These are phyloP conservation scores for Phytophthora foliorum DNA, from an alignment of 352 stramenopile species.

Conservation along the genomic window DNA sequence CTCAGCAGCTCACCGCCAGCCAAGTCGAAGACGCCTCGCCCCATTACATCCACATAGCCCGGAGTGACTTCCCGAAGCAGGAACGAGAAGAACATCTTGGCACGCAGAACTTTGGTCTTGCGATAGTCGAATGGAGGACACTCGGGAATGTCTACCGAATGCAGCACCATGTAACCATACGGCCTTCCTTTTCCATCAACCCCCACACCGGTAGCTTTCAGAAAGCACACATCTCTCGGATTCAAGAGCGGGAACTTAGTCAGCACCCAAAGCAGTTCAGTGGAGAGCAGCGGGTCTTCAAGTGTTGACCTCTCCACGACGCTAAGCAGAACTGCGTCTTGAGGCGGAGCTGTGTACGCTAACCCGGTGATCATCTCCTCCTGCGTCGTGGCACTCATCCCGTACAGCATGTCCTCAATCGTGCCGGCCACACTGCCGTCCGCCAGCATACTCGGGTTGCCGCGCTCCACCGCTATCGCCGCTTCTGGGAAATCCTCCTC, in stretches of 20 bases:
- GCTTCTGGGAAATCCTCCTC: constrained; percentile 38
- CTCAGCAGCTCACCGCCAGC: constrained; percentile 38
- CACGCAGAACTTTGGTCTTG: constrained; percentile 40
- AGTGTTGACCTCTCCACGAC: constrained; percentile 40
- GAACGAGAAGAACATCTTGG: constrained; percentile 44
- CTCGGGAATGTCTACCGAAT: constrained; percentile 48
- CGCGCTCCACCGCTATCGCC: constrained; percentile 25
- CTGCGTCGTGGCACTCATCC: constrained; percentile 35
- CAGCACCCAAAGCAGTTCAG: constrained; percentile 54
- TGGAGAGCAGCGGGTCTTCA: constrained; percentile 48
- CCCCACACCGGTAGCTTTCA: constrained; percentile 52
- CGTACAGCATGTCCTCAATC: constrained; percentile 61
- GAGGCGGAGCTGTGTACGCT: constrained; percentile 26
- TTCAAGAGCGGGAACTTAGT: constrained; percentile 44
- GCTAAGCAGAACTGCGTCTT: constrained; percentile 45
- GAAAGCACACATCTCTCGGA: constrained; percentile 48
- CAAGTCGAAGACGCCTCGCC: constrained; percentile 52
- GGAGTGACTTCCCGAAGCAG: constrained; percentile 47
- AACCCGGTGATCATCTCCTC: constrained; percentile 47
- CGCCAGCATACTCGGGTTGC: constrained; percentile 50
- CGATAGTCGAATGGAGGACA: constrained; percentile 47
- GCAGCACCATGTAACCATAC: constrained; percentile 55
- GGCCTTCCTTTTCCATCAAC: constrained; percentile 37
- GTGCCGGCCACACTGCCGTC: constrained; percentile 41
- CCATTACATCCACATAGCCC: constrained; percentile 45